Evolutionary conservation across 768 basidiomycete species (phyloP), one percentile per base, ranked within the genome.

Genomic region (Leccinellum rugosiceps): DNA sequence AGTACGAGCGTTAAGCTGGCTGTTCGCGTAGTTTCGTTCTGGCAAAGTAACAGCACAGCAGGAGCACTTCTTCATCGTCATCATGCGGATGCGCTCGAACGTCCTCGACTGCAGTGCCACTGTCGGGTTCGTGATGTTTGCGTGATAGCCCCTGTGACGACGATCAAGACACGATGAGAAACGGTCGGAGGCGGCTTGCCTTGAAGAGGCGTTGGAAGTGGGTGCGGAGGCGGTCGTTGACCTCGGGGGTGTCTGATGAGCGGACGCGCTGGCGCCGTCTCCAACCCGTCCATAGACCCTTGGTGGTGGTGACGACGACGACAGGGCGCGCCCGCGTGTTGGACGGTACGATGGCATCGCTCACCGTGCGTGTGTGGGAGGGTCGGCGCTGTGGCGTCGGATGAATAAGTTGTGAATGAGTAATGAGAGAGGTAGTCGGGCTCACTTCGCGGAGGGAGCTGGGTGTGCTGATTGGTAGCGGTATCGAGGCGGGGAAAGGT

Each of bases 31-130:
- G 60, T 26, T 32, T 60, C 28, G 60, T 61, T 58, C 68, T 59
- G 43, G 61, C 56, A n/a, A 67, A 67, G 57, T 69, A 69, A 45
- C 68, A 69, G 14, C 68, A 68, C 23, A 68, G 50, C 46, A 68
- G 61, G 34, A 67, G 53, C 0, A 65, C 48, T 28, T 69, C 67
- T 2, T 61, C 58, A 11, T 41, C 57, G 14, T 69, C 63, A 4
- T 68, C 62, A 3, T 6, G 44, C 7, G 38, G 25, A 32, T 54
- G 28, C 46, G 57, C 14, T 4, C 41, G 56, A 10, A 50, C 30
- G 6, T 47, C 58, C 31, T 47, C 57, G 3, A 30, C 50, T 26
- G 52, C 10, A 31, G 31, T 10, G 31, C 9, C 28, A 45, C 7
- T n/a, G 38, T 41, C 38, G 17, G 9, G 19, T 41, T 35, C 53